phyloP scores from a whole-genome alignment of 106 monocot species.

The Dendrobium catenatum region DNA sequence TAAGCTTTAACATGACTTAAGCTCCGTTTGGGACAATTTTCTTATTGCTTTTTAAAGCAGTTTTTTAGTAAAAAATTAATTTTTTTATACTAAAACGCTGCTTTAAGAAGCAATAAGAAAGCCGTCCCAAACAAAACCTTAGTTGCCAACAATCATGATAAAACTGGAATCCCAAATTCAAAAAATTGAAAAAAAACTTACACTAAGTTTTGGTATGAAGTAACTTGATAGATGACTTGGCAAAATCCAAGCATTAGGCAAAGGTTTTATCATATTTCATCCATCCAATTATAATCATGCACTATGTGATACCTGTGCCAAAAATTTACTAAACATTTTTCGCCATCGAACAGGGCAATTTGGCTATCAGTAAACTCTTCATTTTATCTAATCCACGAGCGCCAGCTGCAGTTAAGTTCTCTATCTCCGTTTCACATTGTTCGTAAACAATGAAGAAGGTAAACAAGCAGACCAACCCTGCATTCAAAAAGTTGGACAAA shows the following conservation, averaged over 20 bases:
- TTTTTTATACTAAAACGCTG: no score
- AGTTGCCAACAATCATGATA: not conserved
- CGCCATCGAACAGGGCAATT: slow-evolving; percentile 19
- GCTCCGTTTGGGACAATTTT: no score
- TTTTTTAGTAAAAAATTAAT: no score
- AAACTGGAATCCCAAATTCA: not conserved
- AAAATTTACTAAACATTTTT: not conserved
- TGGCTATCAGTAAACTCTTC: slow-evolving; percentile 18
- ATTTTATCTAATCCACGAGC: slow-evolving; percentile 17
- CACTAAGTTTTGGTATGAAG: no score
- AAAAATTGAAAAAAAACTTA: no score
- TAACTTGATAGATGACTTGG: no score
- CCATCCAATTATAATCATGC: not conserved
- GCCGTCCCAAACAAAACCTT: no score
- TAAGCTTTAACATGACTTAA: no score
- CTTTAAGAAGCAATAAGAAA: no score
- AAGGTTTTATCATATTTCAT: not conserved
- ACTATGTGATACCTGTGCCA: not conserved
- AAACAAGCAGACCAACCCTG: slow-evolving; percentile 64
- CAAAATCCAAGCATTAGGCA: not conserved
- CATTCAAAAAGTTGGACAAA: slow-evolving; percentile 4
- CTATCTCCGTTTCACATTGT: slow-evolving; percentile 69
- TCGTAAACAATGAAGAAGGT: slow-evolving; percentile 80
- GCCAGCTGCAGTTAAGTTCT: slow-evolving; percentile 24
- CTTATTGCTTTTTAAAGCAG: no score